Evolutionary conservation across 331 rosid species (phyloP), one percentile per base, ranked within the genome.

Genomic region (Dryas integrifolia): DNA sequence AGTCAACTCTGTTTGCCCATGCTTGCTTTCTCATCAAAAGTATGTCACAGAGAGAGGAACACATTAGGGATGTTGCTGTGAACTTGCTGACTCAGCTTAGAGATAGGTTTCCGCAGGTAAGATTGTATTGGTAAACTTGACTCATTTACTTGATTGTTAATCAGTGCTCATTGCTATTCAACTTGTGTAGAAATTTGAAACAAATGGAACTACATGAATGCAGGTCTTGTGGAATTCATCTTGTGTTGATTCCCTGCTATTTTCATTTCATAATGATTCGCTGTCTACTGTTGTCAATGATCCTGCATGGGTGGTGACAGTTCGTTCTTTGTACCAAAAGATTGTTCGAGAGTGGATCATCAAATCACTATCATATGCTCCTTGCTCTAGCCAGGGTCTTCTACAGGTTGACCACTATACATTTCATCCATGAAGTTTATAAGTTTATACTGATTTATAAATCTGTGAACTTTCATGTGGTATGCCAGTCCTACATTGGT

Each of bases 331-430:
- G 75, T 92, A 89, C 82, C 96, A 95, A 80, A 88, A 86, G 85
- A 86, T 92, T 80, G 96, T 91, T 79, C 96, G 99, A 74, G 97
- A 95, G 52, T 95, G 99, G 99, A 88, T 95, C 48, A 79, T 92
- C 65, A 92, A 89, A 83, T 88, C 99, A 40, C 90, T 95, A 78
- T 92, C 97, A 81, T 84, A 82, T 79, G 92, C 99, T 73, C 97
- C 99, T 41, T 92, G 99, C 84, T 89, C 99, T 77, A 85, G 92
- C 96, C 97, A 92, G 85, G 99, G 99, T 87, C 99, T 95, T 81
- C 88, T 95, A 57, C 97, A 95, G 97, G 99, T 93, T 86, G 76
- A 76, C 58, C 38, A 72, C 72, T 77, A 70, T 66, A 65, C 82
- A 46, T 59, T 80, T 58, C 57, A 52, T 74, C 67, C 44, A 50